Evolutionary conservation across 306 rosid genomes (phyloP).

Genomic region (Sesbania bispinosa): DNA sequence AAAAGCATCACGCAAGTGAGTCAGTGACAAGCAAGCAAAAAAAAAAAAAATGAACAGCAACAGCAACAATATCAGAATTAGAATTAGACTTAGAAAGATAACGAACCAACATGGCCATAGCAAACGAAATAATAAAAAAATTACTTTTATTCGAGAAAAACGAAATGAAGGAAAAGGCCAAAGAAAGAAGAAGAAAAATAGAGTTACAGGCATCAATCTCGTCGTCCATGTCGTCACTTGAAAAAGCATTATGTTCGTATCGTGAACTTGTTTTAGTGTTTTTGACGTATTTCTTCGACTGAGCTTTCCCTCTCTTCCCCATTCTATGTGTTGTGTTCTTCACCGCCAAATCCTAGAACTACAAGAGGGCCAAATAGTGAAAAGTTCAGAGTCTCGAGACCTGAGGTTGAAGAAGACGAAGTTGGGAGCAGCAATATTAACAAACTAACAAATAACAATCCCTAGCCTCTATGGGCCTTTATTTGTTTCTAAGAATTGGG

Average conservation of each 20-base stretch:
- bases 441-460: not conserved
- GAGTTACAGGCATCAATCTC: slow-evolving; percentile 82
- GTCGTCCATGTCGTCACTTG: slow-evolving; percentile 66
- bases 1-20: not conserved
- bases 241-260: slow-evolving; percentile 7
- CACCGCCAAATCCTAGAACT: not conserved
- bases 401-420: too few relatives aligned
- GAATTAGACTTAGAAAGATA: not conserved
- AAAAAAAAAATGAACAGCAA: not conserved
- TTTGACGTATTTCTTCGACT: slow-evolving; percentile 30
- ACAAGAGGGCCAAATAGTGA: not conserved
- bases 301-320: slow-evolving; percentile 55
- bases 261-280: slow-evolving; percentile 31
- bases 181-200: not conserved
- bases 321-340: slow-evolving; percentile 25
- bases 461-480: not conserved
- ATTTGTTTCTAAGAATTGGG: not conserved
- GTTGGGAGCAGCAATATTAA: too few relatives aligned
- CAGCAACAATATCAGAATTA: not conserved
- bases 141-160: not conserved
- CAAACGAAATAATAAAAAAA: not conserved
- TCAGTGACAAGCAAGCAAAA: not conserved
- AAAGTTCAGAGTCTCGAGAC: not conserved
- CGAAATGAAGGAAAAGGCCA: not conserved
- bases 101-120: not conserved